Conservation (phyloP, 2,329 filamentous ascomycete genomes). For the Aspergillus proliferans region DNA sequence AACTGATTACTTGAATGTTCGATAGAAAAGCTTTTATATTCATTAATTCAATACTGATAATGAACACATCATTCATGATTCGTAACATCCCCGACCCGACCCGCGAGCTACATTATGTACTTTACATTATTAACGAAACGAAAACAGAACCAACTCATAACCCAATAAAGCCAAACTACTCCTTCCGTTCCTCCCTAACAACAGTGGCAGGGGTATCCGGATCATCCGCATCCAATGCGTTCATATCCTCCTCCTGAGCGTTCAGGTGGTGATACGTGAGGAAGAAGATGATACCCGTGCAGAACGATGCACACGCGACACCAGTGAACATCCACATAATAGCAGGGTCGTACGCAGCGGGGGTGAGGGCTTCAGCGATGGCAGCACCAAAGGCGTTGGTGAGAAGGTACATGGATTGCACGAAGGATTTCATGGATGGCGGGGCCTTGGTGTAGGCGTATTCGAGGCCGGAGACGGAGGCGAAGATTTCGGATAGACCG, state of each 20-base stretch:
- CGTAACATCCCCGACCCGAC: too few species aligned
- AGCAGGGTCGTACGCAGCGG: slow-evolving; percentile 57
- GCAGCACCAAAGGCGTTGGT: slow-evolving; percentile 55
- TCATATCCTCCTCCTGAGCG: slow-evolving; percentile 45
- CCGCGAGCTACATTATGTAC: too few species aligned
- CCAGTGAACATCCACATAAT: slow-evolving; percentile 62
- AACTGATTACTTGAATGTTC: too few species aligned
- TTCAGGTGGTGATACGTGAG: slow-evolving; percentile 45
- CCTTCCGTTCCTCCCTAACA: not conserved
- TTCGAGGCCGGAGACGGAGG: slow-evolving; percentile 63
- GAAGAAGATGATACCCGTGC: slow-evolving; percentile 51
- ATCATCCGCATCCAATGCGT: slow-evolving; percentile 40
- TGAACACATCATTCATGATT: too few species aligned
- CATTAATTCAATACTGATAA: too few species aligned
- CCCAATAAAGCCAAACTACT: not conserved
- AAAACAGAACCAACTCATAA: not conserved
- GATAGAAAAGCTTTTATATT: too few species aligned
- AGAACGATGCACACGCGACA: slow-evolving; percentile 46
- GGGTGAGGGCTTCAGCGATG: slow-evolving; percentile 56
- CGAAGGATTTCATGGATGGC: slow-evolving; percentile 59
- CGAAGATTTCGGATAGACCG: slow-evolving; percentile 51
- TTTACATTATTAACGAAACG: too few species aligned
- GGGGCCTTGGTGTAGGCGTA: slow-evolving; percentile 71
- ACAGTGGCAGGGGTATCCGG: slow-evolving; percentile 7
- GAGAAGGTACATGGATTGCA: slow-evolving; percentile 52